phyloP scores from a whole-genome alignment of 2,329 filamentous ascomycete species.

The Paramyrothecium roridum region DNA sequence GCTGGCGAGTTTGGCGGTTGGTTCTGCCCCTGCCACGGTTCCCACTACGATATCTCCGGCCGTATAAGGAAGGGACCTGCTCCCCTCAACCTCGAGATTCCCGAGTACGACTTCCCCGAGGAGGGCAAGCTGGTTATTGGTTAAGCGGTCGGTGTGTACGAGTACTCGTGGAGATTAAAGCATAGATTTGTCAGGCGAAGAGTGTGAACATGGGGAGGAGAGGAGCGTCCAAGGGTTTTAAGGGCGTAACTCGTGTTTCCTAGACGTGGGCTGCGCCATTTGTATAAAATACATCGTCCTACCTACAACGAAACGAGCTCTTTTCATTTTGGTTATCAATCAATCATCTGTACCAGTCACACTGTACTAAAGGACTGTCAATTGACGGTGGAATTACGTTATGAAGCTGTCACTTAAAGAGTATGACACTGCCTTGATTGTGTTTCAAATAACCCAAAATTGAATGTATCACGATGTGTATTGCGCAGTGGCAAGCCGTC shows the following conservation, averaged over 20 bases:
- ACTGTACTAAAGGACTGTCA: too few species aligned
- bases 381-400: not conserved
- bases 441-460: not conserved
- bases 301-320: conserved; percentile 6
- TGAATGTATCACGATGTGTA: not conserved
- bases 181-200: conserved; percentile 8
- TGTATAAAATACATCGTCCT: conserved; percentile 35
- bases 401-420: not conserved
- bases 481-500: not conserved
- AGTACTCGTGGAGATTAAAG: conserved; percentile 9
- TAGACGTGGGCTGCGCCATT: conserved; percentile 31
- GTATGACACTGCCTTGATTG: too few species aligned
- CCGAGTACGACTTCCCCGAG: conserved; percentile 87
- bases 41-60: conserved; percentile 99
- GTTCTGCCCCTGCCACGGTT: conserved; percentile 99
- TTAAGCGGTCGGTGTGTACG: conserved; percentile 52
- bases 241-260: conserved; percentile 24
- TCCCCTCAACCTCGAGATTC: conserved; percentile 95
- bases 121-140: conserved; percentile 88
- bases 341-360: not conserved
- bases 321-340: not conserved
- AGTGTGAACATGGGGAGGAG: conserved; percentile 17
- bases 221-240: conserved; percentile 3
- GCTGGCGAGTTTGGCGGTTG: conserved; percentile 97
- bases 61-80: conserved; percentile 97